Percentiles rank a stretch among this genome's conserved stretches.
These are phyloP conservation scores for Exophiala sideris DNA, from an alignment of 2,329 filamentous ascomycete genomes.

Conservation along the genomic window DNA sequence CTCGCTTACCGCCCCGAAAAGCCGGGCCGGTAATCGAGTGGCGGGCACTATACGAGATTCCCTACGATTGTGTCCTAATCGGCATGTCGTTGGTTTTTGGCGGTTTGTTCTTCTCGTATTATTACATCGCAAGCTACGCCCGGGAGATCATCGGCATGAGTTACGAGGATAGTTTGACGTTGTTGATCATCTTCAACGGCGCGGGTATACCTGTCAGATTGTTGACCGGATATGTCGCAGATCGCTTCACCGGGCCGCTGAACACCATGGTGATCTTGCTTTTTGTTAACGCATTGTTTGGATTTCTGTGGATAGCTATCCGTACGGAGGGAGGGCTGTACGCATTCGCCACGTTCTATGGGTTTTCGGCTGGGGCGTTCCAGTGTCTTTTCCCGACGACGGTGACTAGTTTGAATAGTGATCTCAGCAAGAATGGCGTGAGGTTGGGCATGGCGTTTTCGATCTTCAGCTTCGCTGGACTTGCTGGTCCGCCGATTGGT, in stretches of 20 bases:
- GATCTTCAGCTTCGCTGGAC: constrained; percentile 49
- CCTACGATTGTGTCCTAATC: constrained; percentile 41
- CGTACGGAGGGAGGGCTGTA: constrained; percentile 52
- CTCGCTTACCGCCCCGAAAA: constrained; percentile 49
- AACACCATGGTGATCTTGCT: constrained; percentile 58
- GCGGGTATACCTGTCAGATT: constrained; percentile 56
- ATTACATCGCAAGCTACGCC: constrained; percentile 20
- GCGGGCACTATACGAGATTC: constrained; percentile 49
- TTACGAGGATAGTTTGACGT: constrained; percentile 46
- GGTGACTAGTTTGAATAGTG: constrained; percentile 53
- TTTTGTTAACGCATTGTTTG: constrained; percentile 40
- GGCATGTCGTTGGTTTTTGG: constrained; percentile 24
- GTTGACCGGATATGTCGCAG: constrained; percentile 56
- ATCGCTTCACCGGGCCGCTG: constrained; percentile 54
- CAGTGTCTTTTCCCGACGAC: constrained; percentile 66
- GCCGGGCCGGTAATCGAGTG: constrained; percentile 52
- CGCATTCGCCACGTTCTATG: constrained; percentile 62
- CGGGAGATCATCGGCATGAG: constrained; percentile 47
- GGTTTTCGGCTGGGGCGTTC: constrained; percentile 61
- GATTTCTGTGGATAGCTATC: constrained; percentile 60
- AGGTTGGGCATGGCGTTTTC: constrained; percentile 57
- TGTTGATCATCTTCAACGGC: constrained; percentile 59
- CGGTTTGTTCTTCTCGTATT: constrained; percentile 23
- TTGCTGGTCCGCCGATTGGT: constrained; percentile 56
- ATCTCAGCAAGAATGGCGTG: constrained; percentile 53